Conservation (phyloP, 495 filamentous ascomycete genomes). For the Aspergillus asperescens region DNA sequence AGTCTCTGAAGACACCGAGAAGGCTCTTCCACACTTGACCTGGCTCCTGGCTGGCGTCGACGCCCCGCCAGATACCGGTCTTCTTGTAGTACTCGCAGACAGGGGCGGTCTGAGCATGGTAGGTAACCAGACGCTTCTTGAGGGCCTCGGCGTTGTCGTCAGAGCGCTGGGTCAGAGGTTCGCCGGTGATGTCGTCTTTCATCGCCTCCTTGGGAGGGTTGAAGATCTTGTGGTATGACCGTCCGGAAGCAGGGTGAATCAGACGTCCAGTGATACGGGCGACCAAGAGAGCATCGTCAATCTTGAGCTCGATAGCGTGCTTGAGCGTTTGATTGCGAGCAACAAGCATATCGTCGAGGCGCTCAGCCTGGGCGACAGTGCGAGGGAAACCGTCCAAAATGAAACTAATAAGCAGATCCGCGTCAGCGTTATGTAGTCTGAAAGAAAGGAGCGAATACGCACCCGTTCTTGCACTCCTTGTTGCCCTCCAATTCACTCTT, state of each 20-base stretch:
- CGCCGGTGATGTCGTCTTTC: conserved; percentile 95
- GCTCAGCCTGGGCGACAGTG: conserved; percentile 90
- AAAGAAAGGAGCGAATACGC: conserved; percentile 9
- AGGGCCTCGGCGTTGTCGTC: conserved; percentile 98
- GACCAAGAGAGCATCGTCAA: conserved; percentile 89
- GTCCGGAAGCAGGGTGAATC: conserved; percentile 90
- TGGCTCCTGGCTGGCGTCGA: conserved; percentile 96
- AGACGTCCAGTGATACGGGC: conserved; percentile 94
- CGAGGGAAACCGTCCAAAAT: conserved; percentile 98
- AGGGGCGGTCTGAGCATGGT: conserved; percentile 88
- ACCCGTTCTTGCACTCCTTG: conserved; percentile 91
- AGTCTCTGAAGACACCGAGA: conserved; percentile 69
- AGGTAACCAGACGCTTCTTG: conserved; percentile 89
- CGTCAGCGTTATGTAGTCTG: not conserved
- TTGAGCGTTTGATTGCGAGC: conserved; percentile 71
- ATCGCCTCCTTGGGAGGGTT: conserved; percentile 93
- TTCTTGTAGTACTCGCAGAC: conserved; percentile 95
- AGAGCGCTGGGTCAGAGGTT: conserved; percentile 90
- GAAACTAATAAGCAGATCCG: conserved; percentile 57
- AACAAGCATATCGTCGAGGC: conserved; percentile 85
- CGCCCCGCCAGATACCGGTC: conserved; percentile 91
- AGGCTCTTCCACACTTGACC: conserved; percentile 92
- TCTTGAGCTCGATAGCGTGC: conserved; percentile 93
- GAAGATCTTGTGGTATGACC: conserved; percentile 96
- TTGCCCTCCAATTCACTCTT: conserved; percentile 93